A percentile compares a stretch with the other conserved stretches of the same genome.
phyloP scores from a whole-genome alignment of 2,329 filamentous ascomycete species.

The Ophiostoma perfectum region DNA sequence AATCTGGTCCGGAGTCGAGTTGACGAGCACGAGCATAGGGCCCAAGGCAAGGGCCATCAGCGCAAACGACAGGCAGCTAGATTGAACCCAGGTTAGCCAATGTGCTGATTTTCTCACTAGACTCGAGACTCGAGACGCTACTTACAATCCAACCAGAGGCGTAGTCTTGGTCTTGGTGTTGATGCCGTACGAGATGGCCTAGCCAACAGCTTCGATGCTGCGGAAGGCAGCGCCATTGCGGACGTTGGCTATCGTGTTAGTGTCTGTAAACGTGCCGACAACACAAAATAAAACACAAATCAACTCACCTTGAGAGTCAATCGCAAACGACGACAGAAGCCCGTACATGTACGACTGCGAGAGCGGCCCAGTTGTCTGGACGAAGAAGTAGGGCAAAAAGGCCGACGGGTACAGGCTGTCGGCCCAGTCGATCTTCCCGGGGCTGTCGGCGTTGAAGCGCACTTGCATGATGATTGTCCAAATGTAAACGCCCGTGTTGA shows the following conservation, averaged over 20 bases:
- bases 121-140: not conserved
- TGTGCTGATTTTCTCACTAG: not conserved
- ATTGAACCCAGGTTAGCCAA: not conserved
- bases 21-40: not conserved
- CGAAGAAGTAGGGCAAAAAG: not conserved
- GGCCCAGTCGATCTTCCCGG: constrained; percentile 2
- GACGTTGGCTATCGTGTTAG: constrained; percentile 3
- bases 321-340: constrained; percentile 1
- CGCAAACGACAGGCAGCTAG: not conserved
- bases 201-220: not conserved
- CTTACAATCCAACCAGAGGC: not conserved
- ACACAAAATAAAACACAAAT: too few relatives aligned
- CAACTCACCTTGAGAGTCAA: not conserved
- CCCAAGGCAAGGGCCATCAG: not conserved
- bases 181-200: constrained; percentile 7
- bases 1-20: not conserved
- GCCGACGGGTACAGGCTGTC: not conserved
- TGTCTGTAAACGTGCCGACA: too few relatives aligned
- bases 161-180: not conserved
- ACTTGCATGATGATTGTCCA: not conserved
- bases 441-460: not conserved
- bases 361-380: constrained; percentile 1
- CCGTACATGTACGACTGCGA: constrained; percentile 6
- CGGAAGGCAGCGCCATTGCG: constrained; percentile 4
- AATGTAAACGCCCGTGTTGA: constrained; percentile 5